Evolutionary conservation across 2,329 filamentous ascomycete genomes (phyloP), one percentile per base, ranked within the genome.

Genomic region (Colletotrichum graminicola): DNA sequence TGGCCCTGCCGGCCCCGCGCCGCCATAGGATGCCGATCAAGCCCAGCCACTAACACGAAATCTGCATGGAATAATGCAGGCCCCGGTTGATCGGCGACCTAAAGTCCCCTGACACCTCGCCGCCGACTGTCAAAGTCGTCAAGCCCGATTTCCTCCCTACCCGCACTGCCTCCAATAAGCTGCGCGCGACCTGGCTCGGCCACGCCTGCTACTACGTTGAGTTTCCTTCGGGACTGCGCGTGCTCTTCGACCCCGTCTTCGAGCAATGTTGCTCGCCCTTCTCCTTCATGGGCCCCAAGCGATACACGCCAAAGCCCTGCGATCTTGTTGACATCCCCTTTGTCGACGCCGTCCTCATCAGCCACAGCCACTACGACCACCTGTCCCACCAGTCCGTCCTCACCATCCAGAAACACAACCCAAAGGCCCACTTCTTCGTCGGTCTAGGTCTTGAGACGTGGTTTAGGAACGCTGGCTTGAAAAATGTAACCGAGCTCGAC

Each of bases 171-270:
- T 82, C 82, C 16, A 76, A 81, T 23, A 85, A 88, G 51, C 87
- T 98, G 32, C 90, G 94, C 65, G 93, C 95, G 43, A 98, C 95
- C 51, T 98, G 95, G 95, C 90, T 98, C 2, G 95, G 95, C 45
- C 95, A 98, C 80, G 95, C 95, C 4, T 97, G 94, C 84, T 97
- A 94, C 84, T 95, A 94, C 77, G 90, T 97, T 75, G 95, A 98
- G 80, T 98, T 95, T 77, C 94, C 94, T 1, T 88, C 89, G 18
- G 95, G 95, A 0, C 85, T 98, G 64, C 91, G 95, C 66, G 94
- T 97, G 4, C 88, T 98, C 4, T 98, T 97, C 79, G 95, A 98
- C 78, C 95, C 95, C 1, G 95, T 98, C 43, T 97, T 98, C 75
- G 94, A 95, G 79, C 90, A 94, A 73, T 90, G 94, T 76, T 98